Percentiles rank a stretch among this genome's conserved stretches.
phyloP scores from a whole-genome alignment of 441 rosid genomes.

The Syzygium syzygioides region DNA sequence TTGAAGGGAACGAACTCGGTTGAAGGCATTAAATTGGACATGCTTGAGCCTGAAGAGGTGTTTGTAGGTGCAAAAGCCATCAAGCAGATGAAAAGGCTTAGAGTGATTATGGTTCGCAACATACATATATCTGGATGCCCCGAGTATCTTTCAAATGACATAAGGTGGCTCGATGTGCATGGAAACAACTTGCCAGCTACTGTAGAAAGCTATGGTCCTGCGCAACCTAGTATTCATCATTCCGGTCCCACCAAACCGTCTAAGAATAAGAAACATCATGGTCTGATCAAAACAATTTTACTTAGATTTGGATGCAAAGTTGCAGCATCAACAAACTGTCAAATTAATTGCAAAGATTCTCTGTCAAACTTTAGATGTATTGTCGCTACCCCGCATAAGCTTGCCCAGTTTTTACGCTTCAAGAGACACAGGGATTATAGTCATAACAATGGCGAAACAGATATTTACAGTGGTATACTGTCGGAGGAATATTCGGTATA shows the following conservation, averaged over 20 bases:
- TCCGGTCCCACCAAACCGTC: neutral
- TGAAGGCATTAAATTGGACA: constrained; percentile 1
- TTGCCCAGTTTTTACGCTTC: neutral
- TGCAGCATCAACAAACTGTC: neutral
- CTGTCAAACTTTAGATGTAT: neutral
- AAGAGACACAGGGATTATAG: neutral
- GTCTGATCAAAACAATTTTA: neutral
- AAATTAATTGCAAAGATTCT: neutral
- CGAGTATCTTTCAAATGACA: neutral
- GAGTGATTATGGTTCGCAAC: neutral
- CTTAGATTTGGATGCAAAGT: neutral
- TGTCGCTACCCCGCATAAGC: neutral
- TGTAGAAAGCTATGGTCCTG: neutral
- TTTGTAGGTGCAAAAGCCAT: neutral
- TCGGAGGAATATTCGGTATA: neutral
- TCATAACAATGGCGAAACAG: neutral
- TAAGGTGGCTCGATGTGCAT: neutral
- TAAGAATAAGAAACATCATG: neutral
- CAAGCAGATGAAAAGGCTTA: neutral
- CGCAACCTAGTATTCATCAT: neutral
- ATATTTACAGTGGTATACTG: neutral
- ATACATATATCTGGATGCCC: constrained; percentile 2
- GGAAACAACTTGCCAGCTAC: neutral
- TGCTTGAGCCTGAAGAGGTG: constrained; percentile 2
- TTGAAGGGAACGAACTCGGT: neutral